Conservation (phyloP, 2,329 filamentous ascomycete genomes). For the Aspergillus bombycis region DNA sequence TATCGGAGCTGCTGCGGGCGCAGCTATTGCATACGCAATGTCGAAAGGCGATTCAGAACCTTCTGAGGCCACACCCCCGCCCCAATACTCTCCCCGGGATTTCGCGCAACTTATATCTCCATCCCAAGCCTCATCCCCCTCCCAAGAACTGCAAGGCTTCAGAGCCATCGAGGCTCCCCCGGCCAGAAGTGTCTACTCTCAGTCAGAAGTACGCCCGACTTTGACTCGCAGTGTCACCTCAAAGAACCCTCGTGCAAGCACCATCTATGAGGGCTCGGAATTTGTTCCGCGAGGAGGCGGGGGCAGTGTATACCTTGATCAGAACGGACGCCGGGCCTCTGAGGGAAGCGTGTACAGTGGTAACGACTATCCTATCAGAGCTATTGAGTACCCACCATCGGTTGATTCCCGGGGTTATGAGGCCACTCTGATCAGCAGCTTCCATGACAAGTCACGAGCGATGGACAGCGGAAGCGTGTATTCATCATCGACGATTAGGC, state of each 20-base stretch:
- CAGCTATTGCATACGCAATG: conserved; percentile 75
- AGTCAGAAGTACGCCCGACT: conserved; percentile 34
- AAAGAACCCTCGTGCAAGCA: conserved; percentile 46
- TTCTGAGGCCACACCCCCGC: conserved; percentile 26
- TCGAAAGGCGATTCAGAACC: conserved; percentile 58
- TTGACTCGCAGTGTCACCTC: conserved; percentile 39
- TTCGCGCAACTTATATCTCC: conserved; percentile 28
- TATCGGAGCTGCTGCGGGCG: conserved; percentile 77
- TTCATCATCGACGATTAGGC: conserved; percentile 42
- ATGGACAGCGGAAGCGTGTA: conserved; percentile 36
- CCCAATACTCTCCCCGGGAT: conserved; percentile 29
- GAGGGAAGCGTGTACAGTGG: conserved; percentile 42
- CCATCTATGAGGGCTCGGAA: conserved; percentile 45
- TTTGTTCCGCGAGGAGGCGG: conserved; percentile 24
- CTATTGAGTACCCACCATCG: conserved; percentile 43
- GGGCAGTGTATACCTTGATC: conserved; percentile 29
- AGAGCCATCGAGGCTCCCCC: conserved; percentile 39
- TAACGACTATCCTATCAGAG: conserved; percentile 39
- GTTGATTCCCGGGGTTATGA: conserved; percentile 35
- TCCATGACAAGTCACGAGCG: conserved; percentile 37
- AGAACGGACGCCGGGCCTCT: conserved; percentile 39
- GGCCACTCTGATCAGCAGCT: conserved; percentile 48
- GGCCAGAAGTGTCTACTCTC: conserved; percentile 30
- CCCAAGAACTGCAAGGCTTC: conserved; percentile 28
- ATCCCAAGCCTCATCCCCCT: conserved; percentile 27